Conservation (phyloP, 2,329 filamentous ascomycete species). For the Colletotrichum somersetense region DNA sequence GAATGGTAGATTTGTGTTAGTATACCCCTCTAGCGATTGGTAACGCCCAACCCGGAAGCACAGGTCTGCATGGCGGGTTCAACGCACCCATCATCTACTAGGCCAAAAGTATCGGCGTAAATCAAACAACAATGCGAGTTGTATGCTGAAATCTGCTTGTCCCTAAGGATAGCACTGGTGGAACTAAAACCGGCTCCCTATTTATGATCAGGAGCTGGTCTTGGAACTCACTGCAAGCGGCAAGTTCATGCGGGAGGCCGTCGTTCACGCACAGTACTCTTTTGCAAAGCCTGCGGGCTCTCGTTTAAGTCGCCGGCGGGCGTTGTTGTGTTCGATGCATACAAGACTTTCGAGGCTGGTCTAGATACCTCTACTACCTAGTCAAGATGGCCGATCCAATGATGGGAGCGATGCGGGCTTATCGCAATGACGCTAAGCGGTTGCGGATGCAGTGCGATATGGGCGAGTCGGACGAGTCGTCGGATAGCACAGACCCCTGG, state of each 20-base stretch:
- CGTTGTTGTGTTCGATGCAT: conserved; percentile 18
- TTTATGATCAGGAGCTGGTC: conserved; percentile 11
- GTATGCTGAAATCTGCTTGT: not conserved
- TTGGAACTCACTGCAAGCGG: not conserved
- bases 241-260: conserved; percentile 22
- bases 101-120: not conserved
- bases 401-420: conserved; percentile 9
- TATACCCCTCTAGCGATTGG: conserved; percentile 5
- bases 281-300: conserved; percentile 39
- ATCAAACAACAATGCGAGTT: not conserved
- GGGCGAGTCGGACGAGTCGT: conserved; percentile 19
- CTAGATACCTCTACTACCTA: not conserved
- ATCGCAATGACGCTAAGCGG: conserved; percentile 10
- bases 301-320: conserved; percentile 37
- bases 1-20: conserved; percentile 24
- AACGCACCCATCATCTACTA: conserved; percentile 36
- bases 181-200: not conserved
- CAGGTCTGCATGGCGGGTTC: not conserved
- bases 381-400: conserved; percentile 24
- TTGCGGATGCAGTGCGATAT: not conserved
- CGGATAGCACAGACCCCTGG: conserved; percentile 1
- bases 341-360: conserved; percentile 8
- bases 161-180: not conserved
- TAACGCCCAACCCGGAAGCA: conserved; percentile 9
- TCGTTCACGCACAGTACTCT: conserved; percentile 13